Evolutionary conservation across 1,139 yeast genomes (phyloP).

Genomic region (Meyerozyma guilliermondii): DNA sequence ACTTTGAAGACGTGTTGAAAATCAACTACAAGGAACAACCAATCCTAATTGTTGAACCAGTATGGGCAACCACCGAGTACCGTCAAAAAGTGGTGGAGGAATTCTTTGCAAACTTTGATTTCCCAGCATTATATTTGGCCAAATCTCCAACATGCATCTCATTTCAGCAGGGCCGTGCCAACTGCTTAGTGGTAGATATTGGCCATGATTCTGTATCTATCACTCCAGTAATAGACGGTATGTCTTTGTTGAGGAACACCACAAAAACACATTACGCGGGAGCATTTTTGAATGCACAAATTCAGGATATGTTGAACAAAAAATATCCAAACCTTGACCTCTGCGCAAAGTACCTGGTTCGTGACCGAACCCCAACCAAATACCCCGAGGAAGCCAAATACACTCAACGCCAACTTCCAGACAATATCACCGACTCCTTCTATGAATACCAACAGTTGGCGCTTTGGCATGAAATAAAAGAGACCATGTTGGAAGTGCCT

Average conservation of each 20-base stretch:
- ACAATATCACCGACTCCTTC: conserved; percentile 33
- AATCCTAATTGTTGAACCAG: conserved; percentile 73
- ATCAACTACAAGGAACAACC: conserved; percentile 69
- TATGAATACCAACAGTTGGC: conserved; percentile 29
- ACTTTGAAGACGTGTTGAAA: conserved; percentile 43
- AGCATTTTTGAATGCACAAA: conserved; percentile 46
- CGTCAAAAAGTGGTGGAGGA: conserved; percentile 71
- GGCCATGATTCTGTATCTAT: conserved; percentile 84
- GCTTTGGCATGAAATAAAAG: conserved; percentile 59
- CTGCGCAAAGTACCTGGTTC: conserved; percentile 16
- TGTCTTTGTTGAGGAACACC: conserved; percentile 71
- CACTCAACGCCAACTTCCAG: conserved; percentile 24
- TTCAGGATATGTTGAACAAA: conserved; percentile 21
- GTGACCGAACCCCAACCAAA: conserved; percentile 20
- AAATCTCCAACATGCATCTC: conserved; percentile 87
- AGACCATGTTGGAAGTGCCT: conserved; percentile 53
- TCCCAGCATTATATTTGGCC: conserved; percentile 84
- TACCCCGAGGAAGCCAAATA: conserved; percentile 32
- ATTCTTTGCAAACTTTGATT: conserved; percentile 65
- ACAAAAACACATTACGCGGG: conserved; percentile 69
- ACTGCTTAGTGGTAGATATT: conserved; percentile 86
- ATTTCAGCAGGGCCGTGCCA: conserved; percentile 91
- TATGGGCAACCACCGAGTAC: conserved; percentile 73
- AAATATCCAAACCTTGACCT: conserved; percentile 20
- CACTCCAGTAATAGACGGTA: conserved; percentile 92